phyloP scores from a whole-genome alignment of 768 basidiomycete genomes.

The Leccinum broughii region DNA sequence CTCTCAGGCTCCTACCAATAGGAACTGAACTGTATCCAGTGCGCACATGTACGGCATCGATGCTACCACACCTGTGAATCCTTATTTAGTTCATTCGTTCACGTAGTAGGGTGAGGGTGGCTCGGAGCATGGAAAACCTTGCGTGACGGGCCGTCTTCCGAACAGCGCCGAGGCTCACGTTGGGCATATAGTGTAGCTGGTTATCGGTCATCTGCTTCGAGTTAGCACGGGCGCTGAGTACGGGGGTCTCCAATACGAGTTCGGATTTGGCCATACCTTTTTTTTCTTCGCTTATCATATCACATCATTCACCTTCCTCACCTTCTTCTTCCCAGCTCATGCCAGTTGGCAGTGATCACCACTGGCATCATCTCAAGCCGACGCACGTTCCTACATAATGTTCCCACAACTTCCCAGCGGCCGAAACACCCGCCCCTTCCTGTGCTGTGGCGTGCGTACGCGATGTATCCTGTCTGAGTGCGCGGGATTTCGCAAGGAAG shows the following conservation, averaged over 20 bases:
- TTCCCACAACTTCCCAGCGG: not conserved
- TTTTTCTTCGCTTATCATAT: not conserved
- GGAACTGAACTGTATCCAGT: not conserved
- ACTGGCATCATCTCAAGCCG: not conserved
- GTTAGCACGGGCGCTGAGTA: slow-evolving; percentile 34
- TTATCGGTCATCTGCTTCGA: slow-evolving; percentile 38
- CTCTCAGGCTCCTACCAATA: not conserved
- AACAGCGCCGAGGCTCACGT: not conserved
- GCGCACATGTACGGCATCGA: not conserved
- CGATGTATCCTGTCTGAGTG: not conserved
- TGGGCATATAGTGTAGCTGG: slow-evolving; percentile 42
- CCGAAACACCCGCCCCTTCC: not conserved
- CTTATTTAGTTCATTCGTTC: not conserved
- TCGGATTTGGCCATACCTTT: slow-evolving; percentile 40
- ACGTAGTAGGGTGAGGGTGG: not conserved
- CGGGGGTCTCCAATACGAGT: slow-evolving; percentile 42
- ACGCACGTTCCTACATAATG: not conserved
- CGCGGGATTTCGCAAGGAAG: not conserved
- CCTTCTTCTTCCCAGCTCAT: not conserved
- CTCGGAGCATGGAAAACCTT: not conserved
- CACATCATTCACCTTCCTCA: not conserved
- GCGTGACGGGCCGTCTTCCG: not conserved
- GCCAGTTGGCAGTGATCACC: not conserved
- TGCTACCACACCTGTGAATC: not conserved
- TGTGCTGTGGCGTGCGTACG: not conserved